A percentile compares a stretch with the other conserved stretches of the same genome.
Conservation (phyloP, 805 yeast species). For the Saturnispora zaruensis region DNA sequence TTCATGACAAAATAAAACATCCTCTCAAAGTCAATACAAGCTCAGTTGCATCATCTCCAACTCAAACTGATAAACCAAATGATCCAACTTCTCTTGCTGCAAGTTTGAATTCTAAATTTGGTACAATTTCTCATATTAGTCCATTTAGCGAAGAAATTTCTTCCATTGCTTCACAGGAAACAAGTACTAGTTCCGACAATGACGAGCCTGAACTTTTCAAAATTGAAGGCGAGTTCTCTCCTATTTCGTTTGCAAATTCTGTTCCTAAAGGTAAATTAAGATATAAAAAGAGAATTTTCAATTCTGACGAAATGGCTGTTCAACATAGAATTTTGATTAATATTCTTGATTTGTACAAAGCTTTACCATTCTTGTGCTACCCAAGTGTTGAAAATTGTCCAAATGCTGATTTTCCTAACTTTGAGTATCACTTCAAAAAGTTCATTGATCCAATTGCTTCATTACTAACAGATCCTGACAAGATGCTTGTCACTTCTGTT, state of each 20-base stretch:
- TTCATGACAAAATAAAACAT: conserved; percentile 1
- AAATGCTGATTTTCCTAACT: conserved; percentile 11
- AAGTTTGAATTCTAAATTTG: conserved; percentile 7
- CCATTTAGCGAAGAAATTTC: conserved; percentile 3
- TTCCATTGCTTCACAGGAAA: conserved; percentile 2
- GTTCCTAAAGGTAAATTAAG: conserved; percentile 2
- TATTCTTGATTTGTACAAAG: conserved; percentile 26
- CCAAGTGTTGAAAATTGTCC: conserved; percentile 8
- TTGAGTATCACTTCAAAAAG: conserved; percentile 17
- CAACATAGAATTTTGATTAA: conserved; percentile 20
- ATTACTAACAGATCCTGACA: conserved; percentile 32
- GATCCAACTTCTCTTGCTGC: conserved; percentile 6
- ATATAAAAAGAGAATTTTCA: not conserved
- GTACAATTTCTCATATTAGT: conserved; percentile 4
- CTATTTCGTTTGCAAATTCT: not conserved
- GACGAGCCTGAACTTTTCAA: conserved; percentile 8
- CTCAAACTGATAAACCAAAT: conserved; percentile 12
- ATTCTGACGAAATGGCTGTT: not conserved
- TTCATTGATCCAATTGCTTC: conserved; percentile 29
- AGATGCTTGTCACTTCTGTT: conserved; percentile 29
- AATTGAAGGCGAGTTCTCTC: not conserved
- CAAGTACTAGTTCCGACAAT: conserved; percentile 2
- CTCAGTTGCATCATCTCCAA: conserved; percentile 3
- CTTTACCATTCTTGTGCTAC: conserved; percentile 29
- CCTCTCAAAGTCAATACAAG: conserved; percentile 2